A percentile compares a stretch with the other conserved stretches of the same genome.
These are phyloP conservation scores for Neurospora terricola DNA, from an alignment of 495 filamentous ascomycete genomes.

Conservation along the genomic window DNA sequence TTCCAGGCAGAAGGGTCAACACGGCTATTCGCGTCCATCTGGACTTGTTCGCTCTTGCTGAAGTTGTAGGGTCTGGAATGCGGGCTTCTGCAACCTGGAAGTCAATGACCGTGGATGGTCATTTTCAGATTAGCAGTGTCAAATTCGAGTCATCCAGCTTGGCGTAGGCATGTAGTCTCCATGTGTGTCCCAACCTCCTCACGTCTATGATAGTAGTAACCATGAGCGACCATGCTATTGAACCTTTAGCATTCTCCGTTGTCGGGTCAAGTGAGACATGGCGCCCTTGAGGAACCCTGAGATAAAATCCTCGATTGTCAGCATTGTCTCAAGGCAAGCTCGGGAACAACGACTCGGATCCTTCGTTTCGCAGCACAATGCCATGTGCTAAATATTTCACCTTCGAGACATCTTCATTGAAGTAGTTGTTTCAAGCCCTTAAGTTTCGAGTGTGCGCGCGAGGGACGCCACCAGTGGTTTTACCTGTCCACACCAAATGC, in stretches of 20 bases:
- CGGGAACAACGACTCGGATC: not conserved
- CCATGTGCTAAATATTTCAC: not conserved
- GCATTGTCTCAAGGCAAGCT: not conserved
- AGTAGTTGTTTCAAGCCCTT: not conserved
- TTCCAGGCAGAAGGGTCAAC: not conserved
- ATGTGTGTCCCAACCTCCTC: not conserved
- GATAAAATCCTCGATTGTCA: not conserved
- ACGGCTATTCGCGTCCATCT: not conserved
- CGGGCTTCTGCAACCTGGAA: constrained; percentile 21
- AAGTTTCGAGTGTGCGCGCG: not conserved
- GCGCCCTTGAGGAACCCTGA: not conserved
- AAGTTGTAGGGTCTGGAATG: constrained; percentile 17
- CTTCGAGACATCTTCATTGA: not conserved
- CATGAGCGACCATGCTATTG: not conserved
- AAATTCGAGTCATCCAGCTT: not conserved
- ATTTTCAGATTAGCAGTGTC: not conserved
- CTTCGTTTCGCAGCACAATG: not conserved
- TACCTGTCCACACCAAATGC: too few species aligned
- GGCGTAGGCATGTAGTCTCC: not conserved
- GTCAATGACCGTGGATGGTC: constrained; percentile 1
- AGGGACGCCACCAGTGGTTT: not conserved
- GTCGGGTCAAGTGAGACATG: not conserved
- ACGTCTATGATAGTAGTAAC: not conserved
- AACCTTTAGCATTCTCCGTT: not conserved
- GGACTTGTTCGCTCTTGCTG: constrained; percentile 12